These are phyloP conservation scores for Aspergillus sp. DNA, from an alignment of 2,329 filamentous ascomycete genomes.

Conservation along the genomic window DNA sequence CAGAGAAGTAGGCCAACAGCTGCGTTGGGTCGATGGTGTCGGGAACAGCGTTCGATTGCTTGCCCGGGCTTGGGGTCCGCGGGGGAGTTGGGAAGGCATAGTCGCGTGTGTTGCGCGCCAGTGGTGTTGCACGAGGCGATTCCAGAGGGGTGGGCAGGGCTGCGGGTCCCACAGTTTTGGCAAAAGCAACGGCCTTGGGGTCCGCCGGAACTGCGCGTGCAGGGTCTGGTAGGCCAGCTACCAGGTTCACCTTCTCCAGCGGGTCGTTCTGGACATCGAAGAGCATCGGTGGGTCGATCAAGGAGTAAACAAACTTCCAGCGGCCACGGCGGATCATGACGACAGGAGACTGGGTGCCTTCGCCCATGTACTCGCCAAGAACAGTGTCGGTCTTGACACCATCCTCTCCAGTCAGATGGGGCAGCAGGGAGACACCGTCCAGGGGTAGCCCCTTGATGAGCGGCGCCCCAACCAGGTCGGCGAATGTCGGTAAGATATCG, in stretches of 20 bases:
- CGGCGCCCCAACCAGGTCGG: constrained; percentile 74
- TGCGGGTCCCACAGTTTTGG: constrained; percentile 13
- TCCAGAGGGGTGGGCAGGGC: constrained; percentile 33
- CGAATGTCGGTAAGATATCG: constrained; percentile 85
- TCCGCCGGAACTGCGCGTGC: constrained; percentile 8
- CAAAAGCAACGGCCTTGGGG: constrained; percentile 35
- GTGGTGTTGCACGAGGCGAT: constrained; percentile 30
- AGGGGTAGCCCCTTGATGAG: constrained; percentile 72
- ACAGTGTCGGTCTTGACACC: constrained; percentile 70
- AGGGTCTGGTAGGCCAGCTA: constrained; percentile 36
- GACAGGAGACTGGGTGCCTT: constrained; percentile 82
- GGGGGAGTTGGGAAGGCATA: constrained; percentile 39
- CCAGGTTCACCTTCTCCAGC: constrained; percentile 71
- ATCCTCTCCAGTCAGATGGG: constrained; percentile 65
- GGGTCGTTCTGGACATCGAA: constrained; percentile 78
- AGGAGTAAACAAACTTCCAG: constrained; percentile 90
- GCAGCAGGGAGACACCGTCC: constrained; percentile 78
- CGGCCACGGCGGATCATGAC: constrained; percentile 90
- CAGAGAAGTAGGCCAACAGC: constrained; percentile 65
- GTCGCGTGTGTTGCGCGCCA: constrained; percentile 19
- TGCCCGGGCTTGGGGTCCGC: constrained; percentile 40
- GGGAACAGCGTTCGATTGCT: constrained; percentile 31
- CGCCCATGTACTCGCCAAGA: constrained; percentile 93
- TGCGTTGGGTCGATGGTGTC: constrained; percentile 35
- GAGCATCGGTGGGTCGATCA: constrained; percentile 79